Base-by-base conservation (phyloP, 1,284 basidiomycete species). In the Rhodotorula sp. region DNA sequence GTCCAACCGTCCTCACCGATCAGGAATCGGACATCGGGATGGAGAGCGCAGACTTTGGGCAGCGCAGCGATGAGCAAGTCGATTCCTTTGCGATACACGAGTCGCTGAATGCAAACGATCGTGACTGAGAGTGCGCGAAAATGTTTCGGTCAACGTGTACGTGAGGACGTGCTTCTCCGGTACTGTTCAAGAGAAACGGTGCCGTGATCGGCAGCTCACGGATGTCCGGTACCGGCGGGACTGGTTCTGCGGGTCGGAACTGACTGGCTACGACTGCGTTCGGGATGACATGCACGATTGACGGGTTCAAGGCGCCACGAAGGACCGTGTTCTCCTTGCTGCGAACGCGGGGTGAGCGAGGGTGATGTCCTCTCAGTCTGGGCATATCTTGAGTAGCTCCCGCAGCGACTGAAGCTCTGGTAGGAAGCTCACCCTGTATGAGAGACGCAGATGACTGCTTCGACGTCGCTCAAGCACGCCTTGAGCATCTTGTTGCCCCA, bases 31-130 rank as follows among this genome's bases (percentile, higher is more conserved):
- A 98, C 89, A 67, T 93, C 86, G 0, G 92, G 89, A 80, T 93
- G 94, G 1, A 86, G 83, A 1, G 85, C 85, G 79, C 97, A 99
- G 67, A 99, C 90, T 38, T 88, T 86, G 0, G 95, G 97, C 0
- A 94, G 92, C 0, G 92, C 90, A 0, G 92, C 92, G 1, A 98
- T 90, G 23, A 99, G 87, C 5, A 99, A 86, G 79, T 99, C 97
- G 69, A 99, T 90, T 2, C 97, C 97, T 83, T 99, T 99, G 58
- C 97, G 87, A 79, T 99, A 98, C 0, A 92, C 93, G 45, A 99
- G 84, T n/a, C 97, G 88, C 15, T 93, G 93, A n/a, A 99, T 83
- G 31, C 97, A 88, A 15, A 99, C 89, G 62, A 99, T 92, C 0
- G 91, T 97, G 70, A 98, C 93, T 95, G 75, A 5, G 52, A 6